Conservation (phyloP, 345 rosid species). For the Corymbia maculata region DNA sequence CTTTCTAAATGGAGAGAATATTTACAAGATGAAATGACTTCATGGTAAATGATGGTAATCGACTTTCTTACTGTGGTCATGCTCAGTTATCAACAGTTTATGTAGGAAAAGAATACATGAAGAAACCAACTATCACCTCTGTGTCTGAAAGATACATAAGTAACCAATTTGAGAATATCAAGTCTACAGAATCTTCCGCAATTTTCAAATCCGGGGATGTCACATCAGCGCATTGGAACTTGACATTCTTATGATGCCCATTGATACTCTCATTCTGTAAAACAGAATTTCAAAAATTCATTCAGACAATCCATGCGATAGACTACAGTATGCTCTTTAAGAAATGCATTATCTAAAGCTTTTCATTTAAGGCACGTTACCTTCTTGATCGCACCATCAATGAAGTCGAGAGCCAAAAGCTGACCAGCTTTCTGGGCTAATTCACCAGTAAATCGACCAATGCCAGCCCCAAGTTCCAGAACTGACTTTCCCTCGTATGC, state of each 20-base stretch:
- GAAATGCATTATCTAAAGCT: neutral
- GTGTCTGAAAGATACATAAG: conserved; percentile 94
- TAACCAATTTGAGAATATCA: conserved; percentile 92
- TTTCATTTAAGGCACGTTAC: conserved; percentile 9
- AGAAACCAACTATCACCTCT: conserved; percentile 40
- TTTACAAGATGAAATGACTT: neutral
- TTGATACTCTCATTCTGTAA: conserved; percentile 68
- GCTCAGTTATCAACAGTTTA: neutral
- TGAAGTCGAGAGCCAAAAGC: conserved; percentile 78
- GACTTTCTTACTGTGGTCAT: neutral
- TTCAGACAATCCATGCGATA: neutral
- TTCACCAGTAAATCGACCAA: conserved; percentile 89
- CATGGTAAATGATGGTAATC: neutral
- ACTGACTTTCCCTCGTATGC: conserved; percentile 59
- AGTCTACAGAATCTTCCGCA: conserved; percentile 59
- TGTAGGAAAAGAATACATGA: neutral
- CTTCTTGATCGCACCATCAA: conserved; percentile 79
- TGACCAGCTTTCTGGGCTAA: conserved; percentile 74
- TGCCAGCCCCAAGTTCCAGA: conserved; percentile 93
- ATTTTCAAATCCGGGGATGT: conserved; percentile 63
- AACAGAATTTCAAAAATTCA: conserved; percentile 1
- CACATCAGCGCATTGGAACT: conserved; percentile 83
- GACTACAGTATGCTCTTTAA: neutral
- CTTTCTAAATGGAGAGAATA: neutral
- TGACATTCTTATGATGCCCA: conserved; percentile 70